Conservation (phyloP, 192 early-diverging fungal genomes). For the Pilobolus umbonatus region DNA sequence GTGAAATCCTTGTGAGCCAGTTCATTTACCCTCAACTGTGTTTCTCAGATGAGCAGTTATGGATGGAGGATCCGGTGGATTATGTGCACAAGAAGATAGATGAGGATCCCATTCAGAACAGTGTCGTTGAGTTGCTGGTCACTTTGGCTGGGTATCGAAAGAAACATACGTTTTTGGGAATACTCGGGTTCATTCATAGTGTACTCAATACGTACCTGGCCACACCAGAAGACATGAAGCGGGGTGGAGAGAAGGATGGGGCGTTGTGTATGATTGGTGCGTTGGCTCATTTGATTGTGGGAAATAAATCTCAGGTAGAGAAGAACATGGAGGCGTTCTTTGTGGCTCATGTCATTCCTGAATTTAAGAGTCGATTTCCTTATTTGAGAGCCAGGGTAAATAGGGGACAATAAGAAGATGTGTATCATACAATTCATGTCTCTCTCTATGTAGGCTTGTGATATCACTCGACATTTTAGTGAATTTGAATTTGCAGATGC, state of each 20-base stretch:
- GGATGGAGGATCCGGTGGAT: slow-evolving; percentile 91
- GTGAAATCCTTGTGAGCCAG: slow-evolving; percentile 70
- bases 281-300: slow-evolving; percentile 62
- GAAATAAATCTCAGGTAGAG: slow-evolving; percentile 39
- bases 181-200: slow-evolving; percentile 73
- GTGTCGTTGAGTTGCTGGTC: slow-evolving; percentile 72
- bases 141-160: slow-evolving; percentile 71
- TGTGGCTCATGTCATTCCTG: slow-evolving; percentile 81
- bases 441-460: slow-evolving; percentile 22
- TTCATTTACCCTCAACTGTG: slow-evolving; percentile 93
- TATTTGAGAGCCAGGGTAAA: slow-evolving; percentile 80
- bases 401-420: background rate
- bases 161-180: slow-evolving; percentile 71
- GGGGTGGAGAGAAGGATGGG: slow-evolving; percentile 82
- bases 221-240: slow-evolving; percentile 53
- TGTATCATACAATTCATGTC: background rate
- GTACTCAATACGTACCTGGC: slow-evolving; percentile 64
- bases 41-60: slow-evolving; percentile 87
- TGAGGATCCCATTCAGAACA: slow-evolving; percentile 58
- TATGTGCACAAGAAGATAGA: slow-evolving; percentile 77
- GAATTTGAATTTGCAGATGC: slow-evolving; percentile 57
- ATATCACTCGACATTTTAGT: slow-evolving; percentile 52
- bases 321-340: slow-evolving; percentile 80
- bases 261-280: slow-evolving; percentile 81
- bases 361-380: slow-evolving; percentile 77